These are phyloP conservation scores for Bonia amplexicaulis DNA, from an alignment of 176 grass and related monocot genomes.

Conservation along the genomic window DNA sequence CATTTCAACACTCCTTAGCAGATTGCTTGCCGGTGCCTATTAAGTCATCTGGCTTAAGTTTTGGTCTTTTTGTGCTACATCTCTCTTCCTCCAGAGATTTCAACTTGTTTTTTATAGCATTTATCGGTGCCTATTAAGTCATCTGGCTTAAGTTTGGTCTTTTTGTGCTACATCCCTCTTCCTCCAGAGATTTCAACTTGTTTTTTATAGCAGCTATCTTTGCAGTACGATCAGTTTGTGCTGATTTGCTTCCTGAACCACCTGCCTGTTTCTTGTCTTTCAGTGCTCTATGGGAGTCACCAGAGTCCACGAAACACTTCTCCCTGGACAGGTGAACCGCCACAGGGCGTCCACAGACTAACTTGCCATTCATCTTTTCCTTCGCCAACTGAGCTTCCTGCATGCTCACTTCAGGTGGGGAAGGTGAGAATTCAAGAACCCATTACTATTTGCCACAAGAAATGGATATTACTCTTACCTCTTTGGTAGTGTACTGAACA, in stretches of 20 bases:
- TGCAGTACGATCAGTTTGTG: slow-evolving; percentile 44
- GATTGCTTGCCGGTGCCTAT: background rate
- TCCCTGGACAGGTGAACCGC: slow-evolving; percentile 81
- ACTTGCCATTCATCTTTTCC: slow-evolving; percentile 80
- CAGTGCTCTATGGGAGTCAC: slow-evolving; percentile 2
- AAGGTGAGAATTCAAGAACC: slow-evolving; percentile 54
- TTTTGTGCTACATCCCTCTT: too few species aligned
- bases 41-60: slow-evolving; percentile 27
- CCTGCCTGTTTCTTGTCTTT: slow-evolving; percentile 37
- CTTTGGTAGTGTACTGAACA: slow-evolving; percentile 83
- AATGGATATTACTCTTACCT: slow-evolving; percentile 59
- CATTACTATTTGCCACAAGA: background rate
- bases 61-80: slow-evolving; percentile 66
- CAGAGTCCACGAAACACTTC: slow-evolving; percentile 40
- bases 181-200: too few species aligned
- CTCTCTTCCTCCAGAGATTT: slow-evolving; percentile 66
- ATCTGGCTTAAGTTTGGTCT: too few species aligned
- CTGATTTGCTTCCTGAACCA: slow-evolving; percentile 39
- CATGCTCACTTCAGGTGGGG: slow-evolving; percentile 85
- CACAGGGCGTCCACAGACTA: slow-evolving; percentile 62
- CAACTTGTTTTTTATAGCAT: slow-evolving; percentile 62
- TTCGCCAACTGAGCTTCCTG: slow-evolving; percentile 89
- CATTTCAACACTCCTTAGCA: slow-evolving; percentile 29
- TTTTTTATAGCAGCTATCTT: slow-evolving; percentile 58
- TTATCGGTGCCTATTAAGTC: too few species aligned